Evolutionary conservation across 495 filamentous ascomycete species (phyloP).

Genomic region (Apodospora peruviana): DNA sequence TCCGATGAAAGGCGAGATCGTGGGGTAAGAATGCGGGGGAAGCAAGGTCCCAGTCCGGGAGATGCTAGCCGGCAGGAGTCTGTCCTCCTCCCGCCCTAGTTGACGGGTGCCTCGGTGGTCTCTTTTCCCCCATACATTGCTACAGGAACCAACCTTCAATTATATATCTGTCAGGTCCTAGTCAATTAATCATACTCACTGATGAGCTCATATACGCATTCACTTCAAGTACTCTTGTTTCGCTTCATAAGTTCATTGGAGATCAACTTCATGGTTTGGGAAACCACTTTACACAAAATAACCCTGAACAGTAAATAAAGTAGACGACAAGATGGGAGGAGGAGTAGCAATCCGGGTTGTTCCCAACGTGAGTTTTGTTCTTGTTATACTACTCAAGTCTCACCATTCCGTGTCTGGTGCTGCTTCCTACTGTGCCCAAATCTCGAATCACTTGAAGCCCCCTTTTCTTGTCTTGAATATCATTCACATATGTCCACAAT

Average conservation of each 20-base stretch:
- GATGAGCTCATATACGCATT: neutral
- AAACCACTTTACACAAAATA: neutral
- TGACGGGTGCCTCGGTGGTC: too few species aligned
- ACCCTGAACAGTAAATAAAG: neutral
- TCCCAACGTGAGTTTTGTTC: conserved; percentile 42
- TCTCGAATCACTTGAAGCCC: too few species aligned
- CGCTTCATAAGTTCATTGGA: neutral
- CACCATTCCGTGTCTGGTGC: too few species aligned
- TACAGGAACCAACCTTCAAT: too few species aligned
- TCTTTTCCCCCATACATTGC: too few species aligned
- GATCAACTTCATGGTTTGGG: neutral
- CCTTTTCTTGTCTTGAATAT: too few species aligned
- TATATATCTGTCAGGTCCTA: neutral
- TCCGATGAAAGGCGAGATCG: neutral
- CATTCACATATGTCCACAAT: neutral
- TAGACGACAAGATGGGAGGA: conserved; percentile 34
- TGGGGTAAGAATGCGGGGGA: neutral
- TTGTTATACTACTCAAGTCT: too few species aligned
- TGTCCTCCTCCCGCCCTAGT: too few species aligned
- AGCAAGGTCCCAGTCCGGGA: neutral
- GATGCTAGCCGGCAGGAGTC: neutral
- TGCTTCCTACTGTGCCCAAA: too few species aligned
- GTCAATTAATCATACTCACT: neutral
- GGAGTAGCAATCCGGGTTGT: conserved; percentile 53
- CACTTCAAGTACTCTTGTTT: neutral